phyloP scores from a whole-genome alignment of 345 rosid species.

The Draba incana region DNA sequence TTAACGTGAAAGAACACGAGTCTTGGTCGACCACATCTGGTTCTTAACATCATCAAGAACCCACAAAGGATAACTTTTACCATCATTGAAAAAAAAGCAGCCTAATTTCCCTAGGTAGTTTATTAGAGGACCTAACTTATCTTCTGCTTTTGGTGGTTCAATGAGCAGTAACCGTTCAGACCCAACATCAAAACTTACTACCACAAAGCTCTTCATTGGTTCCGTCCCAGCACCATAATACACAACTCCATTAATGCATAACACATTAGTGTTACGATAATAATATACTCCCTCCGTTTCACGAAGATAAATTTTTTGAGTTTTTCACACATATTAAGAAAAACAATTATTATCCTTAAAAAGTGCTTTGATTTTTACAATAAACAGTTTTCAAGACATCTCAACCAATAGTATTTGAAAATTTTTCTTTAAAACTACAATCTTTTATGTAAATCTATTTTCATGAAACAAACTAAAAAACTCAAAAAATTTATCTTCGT shows the following conservation, averaged over 20 bases:
- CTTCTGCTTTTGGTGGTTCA: background rate
- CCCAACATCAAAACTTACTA: conserved; percentile 4
- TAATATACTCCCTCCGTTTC: too few relatives aligned
- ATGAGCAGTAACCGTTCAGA: background rate
- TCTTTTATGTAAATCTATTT: too few relatives aligned
- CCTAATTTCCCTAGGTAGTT: background rate
- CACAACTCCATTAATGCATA: background rate
- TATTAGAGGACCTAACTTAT: background rate
- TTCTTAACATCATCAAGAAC: background rate
- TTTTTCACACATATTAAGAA: too few relatives aligned
- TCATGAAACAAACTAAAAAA: too few relatives aligned
- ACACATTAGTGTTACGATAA: background rate
- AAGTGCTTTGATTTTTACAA: too few relatives aligned
- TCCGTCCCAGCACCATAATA: background rate
- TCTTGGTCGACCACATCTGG: background rate
- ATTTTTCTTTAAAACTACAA: too few relatives aligned
- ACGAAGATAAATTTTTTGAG: too few relatives aligned
- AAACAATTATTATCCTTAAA: too few relatives aligned
- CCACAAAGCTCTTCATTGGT: background rate
- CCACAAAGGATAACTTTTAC: background rate
- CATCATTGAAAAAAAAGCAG: background rate
- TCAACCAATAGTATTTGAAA: too few relatives aligned
- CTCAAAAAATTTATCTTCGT: too few relatives aligned
- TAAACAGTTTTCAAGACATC: too few relatives aligned
- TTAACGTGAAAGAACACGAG: background rate